These are phyloP conservation scores for Lactarius evosmus DNA, from an alignment of 768 basidiomycete genomes.

Conservation along the genomic window DNA sequence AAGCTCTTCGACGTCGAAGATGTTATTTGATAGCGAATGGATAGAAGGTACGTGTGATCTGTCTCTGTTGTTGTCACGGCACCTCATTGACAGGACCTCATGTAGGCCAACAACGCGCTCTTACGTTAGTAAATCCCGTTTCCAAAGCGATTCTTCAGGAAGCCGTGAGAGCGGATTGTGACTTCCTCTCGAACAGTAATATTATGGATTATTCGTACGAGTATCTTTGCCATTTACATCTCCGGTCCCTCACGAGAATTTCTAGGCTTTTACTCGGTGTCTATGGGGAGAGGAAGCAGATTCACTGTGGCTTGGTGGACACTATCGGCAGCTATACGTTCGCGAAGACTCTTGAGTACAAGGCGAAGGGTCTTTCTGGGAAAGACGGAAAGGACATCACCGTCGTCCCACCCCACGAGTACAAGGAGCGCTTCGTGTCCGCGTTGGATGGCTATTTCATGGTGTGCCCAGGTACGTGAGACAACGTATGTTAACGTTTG, in stretches of 20 bases:
- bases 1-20: conserved; percentile 45
- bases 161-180: conserved; percentile 66
- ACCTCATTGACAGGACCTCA: not conserved
- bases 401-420: conserved; percentile 75
- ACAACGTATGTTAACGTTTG: too few relatives aligned
- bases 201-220: conserved; percentile 86
- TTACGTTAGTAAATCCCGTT: conserved; percentile 66
- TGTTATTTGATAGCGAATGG: conserved; percentile 82
- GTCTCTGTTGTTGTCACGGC: not conserved
- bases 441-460: conserved; percentile 74
- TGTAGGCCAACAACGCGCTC: conserved; percentile 59
- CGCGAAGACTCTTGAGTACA: conserved; percentile 82
- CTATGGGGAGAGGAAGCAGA: conserved; percentile 60
- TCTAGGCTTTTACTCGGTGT: conserved; percentile 68
- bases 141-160: conserved; percentile 69
- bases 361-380: conserved; percentile 62
- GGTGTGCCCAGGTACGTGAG: conserved; percentile 62
- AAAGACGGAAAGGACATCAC: conserved; percentile 72
- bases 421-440: conserved; percentile 70
- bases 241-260: conserved; percentile 3
- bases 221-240: not conserved
- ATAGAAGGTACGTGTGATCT: conserved; percentile 51
- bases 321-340: conserved; percentile 86
- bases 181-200: conserved; percentile 69
- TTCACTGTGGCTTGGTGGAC: conserved; percentile 78